Conservation (phyloP, 2,329 filamentous ascomycete genomes). For the Penicillium sp. region DNA sequence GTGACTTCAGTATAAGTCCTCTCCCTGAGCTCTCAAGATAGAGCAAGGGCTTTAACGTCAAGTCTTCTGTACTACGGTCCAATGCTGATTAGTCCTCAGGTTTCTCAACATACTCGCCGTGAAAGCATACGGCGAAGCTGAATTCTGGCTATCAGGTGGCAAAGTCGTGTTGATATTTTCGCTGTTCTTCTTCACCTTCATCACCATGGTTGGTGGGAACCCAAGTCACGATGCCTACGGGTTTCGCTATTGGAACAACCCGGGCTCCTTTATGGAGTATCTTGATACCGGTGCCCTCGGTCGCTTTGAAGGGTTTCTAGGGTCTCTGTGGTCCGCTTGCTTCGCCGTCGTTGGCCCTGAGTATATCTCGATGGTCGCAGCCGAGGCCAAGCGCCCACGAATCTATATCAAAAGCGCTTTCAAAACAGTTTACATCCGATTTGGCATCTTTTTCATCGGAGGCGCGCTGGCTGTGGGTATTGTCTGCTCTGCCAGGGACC, state of each 20-base stretch:
- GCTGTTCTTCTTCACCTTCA: constrained; percentile 69
- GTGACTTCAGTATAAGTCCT: neutral
- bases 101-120: constrained; percentile 67
- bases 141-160: constrained; percentile 45
- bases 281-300: constrained; percentile 9
- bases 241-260: constrained; percentile 61
- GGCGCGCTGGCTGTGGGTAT: constrained; percentile 69
- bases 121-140: constrained; percentile 67
- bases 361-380: constrained; percentile 60
- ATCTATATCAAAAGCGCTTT: constrained; percentile 68
- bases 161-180: constrained; percentile 67
- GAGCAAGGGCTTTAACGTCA: neutral
- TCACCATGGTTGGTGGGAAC: constrained; percentile 77
- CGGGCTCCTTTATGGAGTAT: constrained; percentile 37
- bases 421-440: constrained; percentile 71
- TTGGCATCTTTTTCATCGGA: constrained; percentile 70
- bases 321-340: constrained; percentile 67
- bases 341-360: constrained; percentile 64
- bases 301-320: constrained; percentile 52
- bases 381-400: constrained; percentile 67
- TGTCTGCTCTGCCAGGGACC: constrained; percentile 60
- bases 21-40: neutral
- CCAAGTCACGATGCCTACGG: constrained; percentile 67
- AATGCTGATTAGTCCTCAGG: constrained; percentile 23
- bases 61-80: neutral